A percentile compares a stretch with the other conserved stretches of the same genome.
These are phyloP conservation scores for Aureobasidium sp. DNA, from an alignment of 2,329 filamentous ascomycete species.

Conservation along the genomic window DNA sequence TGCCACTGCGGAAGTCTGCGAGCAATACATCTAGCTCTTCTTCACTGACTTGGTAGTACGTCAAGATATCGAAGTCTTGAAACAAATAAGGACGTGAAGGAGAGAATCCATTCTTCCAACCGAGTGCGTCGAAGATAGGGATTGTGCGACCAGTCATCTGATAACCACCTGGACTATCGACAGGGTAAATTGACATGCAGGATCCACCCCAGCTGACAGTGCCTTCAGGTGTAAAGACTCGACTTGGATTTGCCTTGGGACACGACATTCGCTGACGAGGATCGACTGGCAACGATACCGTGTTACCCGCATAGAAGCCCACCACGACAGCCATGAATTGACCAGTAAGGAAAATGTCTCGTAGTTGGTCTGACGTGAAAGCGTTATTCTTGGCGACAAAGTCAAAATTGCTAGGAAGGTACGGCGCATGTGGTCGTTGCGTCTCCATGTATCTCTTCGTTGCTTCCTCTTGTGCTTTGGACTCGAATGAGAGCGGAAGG, in stretches of 20 bases:
- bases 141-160: conserved; percentile 47
- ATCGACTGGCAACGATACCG: conserved; percentile 47
- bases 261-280: conserved; percentile 46
- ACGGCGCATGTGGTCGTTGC: conserved; percentile 54
- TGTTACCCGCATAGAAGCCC: conserved; percentile 48
- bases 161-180: conserved; percentile 52
- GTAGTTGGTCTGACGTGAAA: conserved; percentile 43
- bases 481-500: conserved; percentile 39
- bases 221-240: conserved; percentile 51
- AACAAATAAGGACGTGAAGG: conserved; percentile 47
- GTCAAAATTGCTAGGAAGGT: conserved; percentile 55
- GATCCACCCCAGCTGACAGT: conserved; percentile 50
- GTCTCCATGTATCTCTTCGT: conserved; percentile 56
- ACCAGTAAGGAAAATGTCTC: conserved; percentile 45
- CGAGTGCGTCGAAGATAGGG: conserved; percentile 48
- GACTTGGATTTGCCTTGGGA: conserved; percentile 51
- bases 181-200: conserved; percentile 50
- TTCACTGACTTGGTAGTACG: conserved; percentile 48
- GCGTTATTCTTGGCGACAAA: conserved; percentile 53
- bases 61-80: conserved; percentile 51
- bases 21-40: conserved; percentile 45
- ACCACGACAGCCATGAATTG: conserved; percentile 48
- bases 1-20: conserved; percentile 43
- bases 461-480: conserved; percentile 42
- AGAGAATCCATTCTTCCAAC: conserved; percentile 45